Evolutionary conservation across 345 rosid genomes (phyloP).

Genomic region (Aegle marmelos): DNA sequence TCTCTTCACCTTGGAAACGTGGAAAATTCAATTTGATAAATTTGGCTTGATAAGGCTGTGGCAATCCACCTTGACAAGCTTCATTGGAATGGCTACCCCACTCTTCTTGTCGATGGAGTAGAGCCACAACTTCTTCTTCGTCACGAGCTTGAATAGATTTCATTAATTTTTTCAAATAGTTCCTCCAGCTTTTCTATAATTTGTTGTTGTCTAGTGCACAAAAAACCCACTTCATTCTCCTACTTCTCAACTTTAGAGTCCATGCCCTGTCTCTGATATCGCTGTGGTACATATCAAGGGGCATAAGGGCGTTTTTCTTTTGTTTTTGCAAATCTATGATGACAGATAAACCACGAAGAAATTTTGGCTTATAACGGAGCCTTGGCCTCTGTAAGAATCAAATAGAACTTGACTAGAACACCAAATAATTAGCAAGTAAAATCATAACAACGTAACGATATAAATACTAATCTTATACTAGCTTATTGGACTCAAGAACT

Average conservation of each 20-base stretch:
- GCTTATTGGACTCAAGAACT: too few species aligned
- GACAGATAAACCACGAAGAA: too few species aligned
- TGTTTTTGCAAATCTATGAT: too few species aligned
- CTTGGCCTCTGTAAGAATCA: too few species aligned
- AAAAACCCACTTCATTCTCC: not conserved
- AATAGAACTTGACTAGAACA: too few species aligned
- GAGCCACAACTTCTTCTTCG: not conserved
- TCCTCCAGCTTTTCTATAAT: not conserved
- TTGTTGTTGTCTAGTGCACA: not conserved
- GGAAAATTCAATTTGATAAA: not conserved
- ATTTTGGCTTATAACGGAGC: too few species aligned
- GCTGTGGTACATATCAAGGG: too few species aligned
- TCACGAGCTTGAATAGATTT: not conserved
- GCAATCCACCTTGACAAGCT: not conserved
- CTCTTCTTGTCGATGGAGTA: not conserved
- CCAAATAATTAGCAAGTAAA: too few species aligned
- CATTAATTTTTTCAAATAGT: not conserved
- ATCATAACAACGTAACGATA: too few species aligned
- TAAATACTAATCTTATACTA: too few species aligned
- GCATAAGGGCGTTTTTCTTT: too few species aligned
- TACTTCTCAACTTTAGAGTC: not conserved
- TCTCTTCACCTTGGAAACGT: not conserved
- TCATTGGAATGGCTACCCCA: not conserved
- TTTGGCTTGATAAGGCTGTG: too few species aligned
- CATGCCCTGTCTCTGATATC: not conserved